phyloP scores from a whole-genome alignment of 352 stramenopile species.

The Globisporangium polare region DNA sequence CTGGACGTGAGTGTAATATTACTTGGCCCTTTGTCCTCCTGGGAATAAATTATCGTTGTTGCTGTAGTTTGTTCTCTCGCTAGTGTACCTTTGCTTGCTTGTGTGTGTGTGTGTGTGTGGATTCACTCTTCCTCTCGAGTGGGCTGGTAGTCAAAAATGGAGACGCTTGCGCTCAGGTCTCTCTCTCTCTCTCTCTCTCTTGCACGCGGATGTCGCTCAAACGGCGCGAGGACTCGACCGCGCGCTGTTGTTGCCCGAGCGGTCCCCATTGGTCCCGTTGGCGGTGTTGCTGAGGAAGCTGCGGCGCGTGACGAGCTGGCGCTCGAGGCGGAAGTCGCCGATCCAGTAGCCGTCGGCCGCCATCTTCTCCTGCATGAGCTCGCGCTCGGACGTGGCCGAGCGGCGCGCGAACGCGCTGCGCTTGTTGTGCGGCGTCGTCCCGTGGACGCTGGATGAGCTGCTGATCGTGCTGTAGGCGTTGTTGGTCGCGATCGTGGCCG shows the following conservation, averaged over 20 bases:
- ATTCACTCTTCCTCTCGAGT: neutral
- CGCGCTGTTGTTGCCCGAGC: constrained; percentile 15
- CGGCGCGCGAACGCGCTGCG: constrained; percentile 22
- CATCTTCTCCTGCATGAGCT: constrained; percentile 52
- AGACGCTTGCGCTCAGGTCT: neutral
- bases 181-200: constrained; percentile 6
- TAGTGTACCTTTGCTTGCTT: neutral
- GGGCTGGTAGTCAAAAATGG: neutral
- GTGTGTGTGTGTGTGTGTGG: neutral
- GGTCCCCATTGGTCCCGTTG: neutral
- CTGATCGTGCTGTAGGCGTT: constrained; percentile 3
- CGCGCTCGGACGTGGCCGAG: constrained; percentile 29
- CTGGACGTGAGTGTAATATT: too few relatives aligned
- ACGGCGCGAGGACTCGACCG: constrained; percentile 2
- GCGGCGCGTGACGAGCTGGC: constrained; percentile 31
- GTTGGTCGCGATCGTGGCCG: constrained; percentile 14
- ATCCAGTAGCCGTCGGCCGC: constrained; percentile 78
- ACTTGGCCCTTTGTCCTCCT: constrained; percentile 7
- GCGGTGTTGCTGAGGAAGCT: constrained; percentile 9
- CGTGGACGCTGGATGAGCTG: neutral
- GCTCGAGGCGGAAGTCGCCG: constrained; percentile 58
- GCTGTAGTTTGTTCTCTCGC: too few relatives aligned
- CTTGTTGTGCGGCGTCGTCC: constrained; percentile 12
- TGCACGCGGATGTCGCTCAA: neutral
- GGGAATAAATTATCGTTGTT: constrained; percentile 8